Evolutionary conservation across 805 yeast species (phyloP).

Genomic region (Candida mattraensis): DNA sequence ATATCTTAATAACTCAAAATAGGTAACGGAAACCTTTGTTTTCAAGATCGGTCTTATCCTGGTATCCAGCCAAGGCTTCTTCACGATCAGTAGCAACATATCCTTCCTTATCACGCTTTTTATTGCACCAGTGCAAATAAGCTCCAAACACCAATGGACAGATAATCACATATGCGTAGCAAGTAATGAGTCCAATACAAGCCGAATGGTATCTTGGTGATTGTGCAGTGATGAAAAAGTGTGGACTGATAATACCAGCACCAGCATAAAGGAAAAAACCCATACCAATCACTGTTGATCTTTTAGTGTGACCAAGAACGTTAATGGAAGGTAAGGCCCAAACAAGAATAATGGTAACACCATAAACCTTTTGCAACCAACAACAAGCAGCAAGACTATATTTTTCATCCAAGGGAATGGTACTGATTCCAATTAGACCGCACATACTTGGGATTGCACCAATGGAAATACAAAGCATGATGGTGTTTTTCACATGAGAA

Average conservation of each 20-base stretch:
- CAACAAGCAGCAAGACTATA: conserved; percentile 14
- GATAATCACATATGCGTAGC: conserved; percentile 3
- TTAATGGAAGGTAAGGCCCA: conserved; percentile 25
- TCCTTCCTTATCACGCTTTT: conserved; percentile 36
- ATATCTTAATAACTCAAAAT: background rate
- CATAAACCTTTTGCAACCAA: conserved; percentile 29
- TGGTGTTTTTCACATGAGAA: conserved; percentile 3
- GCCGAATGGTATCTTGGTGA: conserved; percentile 45
- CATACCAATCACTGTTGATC: conserved; percentile 42
- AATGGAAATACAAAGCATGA: conserved; percentile 1
- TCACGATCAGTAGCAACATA: conserved; percentile 28
- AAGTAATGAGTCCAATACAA: conserved; percentile 24
- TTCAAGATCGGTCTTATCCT: conserved; percentile 30
- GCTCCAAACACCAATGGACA: conserved; percentile 14
- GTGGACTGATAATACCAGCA: conserved; percentile 56
- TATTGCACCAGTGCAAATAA: conserved; percentile 38
- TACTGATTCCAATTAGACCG: conserved; percentile 22
- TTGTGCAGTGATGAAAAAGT: conserved; percentile 41
- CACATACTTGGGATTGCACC: conserved; percentile 18
- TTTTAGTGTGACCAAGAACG: conserved; percentile 55
- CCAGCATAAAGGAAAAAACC: conserved; percentile 46
- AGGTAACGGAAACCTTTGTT: conserved; percentile 29
- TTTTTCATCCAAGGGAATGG: conserved; percentile 28
- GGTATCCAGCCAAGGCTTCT: conserved; percentile 29
- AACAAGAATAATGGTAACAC: conserved; percentile 4